phyloP scores from a whole-genome alignment of 2,329 filamentous ascomycete species.

The Clonostachys chloroleuca region DNA sequence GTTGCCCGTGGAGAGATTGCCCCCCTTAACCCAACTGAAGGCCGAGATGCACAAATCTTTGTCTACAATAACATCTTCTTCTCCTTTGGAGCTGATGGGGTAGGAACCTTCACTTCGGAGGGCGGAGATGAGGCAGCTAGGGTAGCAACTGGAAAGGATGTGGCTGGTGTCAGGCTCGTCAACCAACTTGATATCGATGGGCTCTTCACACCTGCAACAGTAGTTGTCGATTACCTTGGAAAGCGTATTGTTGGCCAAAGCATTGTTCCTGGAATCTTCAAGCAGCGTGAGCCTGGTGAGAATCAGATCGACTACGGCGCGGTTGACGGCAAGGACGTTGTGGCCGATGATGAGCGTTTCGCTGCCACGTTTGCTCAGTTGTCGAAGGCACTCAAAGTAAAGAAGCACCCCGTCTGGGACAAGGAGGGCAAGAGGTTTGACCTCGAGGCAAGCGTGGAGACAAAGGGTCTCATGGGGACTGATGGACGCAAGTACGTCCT shows the following conservation, averaged over 20 bases:
- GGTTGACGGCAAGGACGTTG: slow-evolving; percentile 93
- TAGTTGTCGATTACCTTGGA: slow-evolving; percentile 94
- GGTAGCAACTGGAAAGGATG: slow-evolving; percentile 94
- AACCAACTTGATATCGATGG: slow-evolving; percentile 96
- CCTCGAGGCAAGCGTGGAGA: slow-evolving; percentile 93
- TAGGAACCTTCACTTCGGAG: slow-evolving; percentile 94
- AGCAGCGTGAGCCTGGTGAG: slow-evolving; percentile 94
- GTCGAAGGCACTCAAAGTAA: slow-evolving; percentile 84
- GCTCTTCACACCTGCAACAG: slow-evolving; percentile 91
- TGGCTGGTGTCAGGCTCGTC: slow-evolving; percentile 87
- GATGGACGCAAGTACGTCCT: slow-evolving; percentile 97
- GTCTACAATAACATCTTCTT: slow-evolving; percentile 99
- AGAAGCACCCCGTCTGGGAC: slow-evolving; percentile 96
- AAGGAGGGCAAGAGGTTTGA: slow-evolving; percentile 90
- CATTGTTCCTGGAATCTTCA: slow-evolving; percentile 98
- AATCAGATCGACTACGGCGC: slow-evolving; percentile 99
- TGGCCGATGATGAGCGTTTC: slow-evolving; percentile 87
- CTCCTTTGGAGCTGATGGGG: slow-evolving; percentile 95
- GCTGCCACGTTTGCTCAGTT: slow-evolving; percentile 81
- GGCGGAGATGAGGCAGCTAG: slow-evolving; percentile 94
- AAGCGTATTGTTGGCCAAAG: slow-evolving; percentile 97
- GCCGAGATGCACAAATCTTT: slow-evolving; percentile 91
- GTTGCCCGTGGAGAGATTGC: slow-evolving; percentile 91
- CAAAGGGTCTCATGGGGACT: slow-evolving; percentile 94
- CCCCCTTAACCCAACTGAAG: slow-evolving; percentile 91